Conservation (phyloP, 306 rosid species). For the Glycine soja region DNA sequence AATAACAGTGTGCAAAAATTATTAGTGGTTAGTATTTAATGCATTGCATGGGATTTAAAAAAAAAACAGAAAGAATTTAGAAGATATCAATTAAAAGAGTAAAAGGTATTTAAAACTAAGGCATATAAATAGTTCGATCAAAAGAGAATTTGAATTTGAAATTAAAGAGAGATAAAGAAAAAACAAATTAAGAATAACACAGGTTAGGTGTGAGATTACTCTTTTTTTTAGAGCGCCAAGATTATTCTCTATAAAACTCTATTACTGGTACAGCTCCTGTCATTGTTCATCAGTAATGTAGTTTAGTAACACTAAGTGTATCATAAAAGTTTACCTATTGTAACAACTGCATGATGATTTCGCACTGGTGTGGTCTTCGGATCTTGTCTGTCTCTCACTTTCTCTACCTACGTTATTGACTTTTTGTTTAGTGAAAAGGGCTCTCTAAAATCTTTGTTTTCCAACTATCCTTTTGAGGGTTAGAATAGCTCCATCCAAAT, state of each 20-base stretch:
- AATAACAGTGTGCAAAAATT: neutral
- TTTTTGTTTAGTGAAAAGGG: slow-evolving; percentile 46
- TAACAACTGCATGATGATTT: slow-evolving; percentile 24
- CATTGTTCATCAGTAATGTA: neutral
- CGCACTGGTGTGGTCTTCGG: neutral
- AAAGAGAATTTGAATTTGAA: neutral
- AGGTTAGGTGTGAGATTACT: neutral
- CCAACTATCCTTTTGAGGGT: slow-evolving; percentile 3
- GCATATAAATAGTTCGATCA: neutral
- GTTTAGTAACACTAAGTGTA: neutral
- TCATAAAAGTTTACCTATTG: neutral
- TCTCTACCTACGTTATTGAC: slow-evolving; percentile 54
- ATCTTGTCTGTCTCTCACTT: slow-evolving; percentile 40
- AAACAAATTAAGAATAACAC: neutral
- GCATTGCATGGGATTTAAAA: neutral
- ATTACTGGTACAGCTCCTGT: neutral
- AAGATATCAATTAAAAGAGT: neutral
- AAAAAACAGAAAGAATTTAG: neutral
- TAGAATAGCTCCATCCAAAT: slow-evolving; percentile 35
- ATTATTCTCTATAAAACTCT: neutral
- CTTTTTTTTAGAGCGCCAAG: neutral
- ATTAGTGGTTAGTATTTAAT: neutral
- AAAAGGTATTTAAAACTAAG: neutral
- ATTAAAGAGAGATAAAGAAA: neutral
- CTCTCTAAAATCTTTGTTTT: slow-evolving; percentile 22